These are phyloP conservation scores for Oryza meridionalis DNA, from an alignment of 176 grass and related monocot genomes.

Conservation along the genomic window DNA sequence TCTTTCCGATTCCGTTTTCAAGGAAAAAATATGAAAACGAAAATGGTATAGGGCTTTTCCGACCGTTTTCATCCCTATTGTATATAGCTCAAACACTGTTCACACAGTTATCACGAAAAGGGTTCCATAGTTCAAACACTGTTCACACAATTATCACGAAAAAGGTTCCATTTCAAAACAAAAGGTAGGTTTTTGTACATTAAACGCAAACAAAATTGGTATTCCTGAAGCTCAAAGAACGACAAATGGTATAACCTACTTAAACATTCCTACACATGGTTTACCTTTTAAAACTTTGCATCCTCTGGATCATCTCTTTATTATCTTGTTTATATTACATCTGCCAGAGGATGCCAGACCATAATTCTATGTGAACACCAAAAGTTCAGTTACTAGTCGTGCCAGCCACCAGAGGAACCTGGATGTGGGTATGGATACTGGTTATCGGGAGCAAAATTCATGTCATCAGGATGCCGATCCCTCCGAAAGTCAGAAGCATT, in stretches of 20 bases:
- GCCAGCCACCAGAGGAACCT: slow-evolving; percentile 49
- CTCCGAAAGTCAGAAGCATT: slow-evolving; percentile 38
- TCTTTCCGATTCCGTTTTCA: no score
- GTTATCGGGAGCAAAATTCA: slow-evolving; percentile 37
- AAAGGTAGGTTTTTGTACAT: background rate
- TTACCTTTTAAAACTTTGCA: background rate
- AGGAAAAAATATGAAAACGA: no score
- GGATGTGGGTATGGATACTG: slow-evolving; percentile 33
- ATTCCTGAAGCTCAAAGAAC: background rate
- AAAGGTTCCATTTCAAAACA: background rate
- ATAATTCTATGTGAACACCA: background rate
- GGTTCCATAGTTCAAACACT: background rate
- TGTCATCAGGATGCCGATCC: slow-evolving; percentile 28
- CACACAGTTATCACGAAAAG: background rate
- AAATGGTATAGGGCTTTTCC: no score
- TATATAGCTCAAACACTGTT: no score
- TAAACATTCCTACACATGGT: background rate
- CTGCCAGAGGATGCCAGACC: background rate
- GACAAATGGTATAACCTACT: background rate
- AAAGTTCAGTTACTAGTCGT: slow-evolving; percentile 14
- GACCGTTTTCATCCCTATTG: no score
- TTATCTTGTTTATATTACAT: slow-evolving; percentile 8
- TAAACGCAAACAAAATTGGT: background rate
- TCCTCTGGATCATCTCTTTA: background rate
- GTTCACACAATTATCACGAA: background rate